Conservation (phyloP, 192 early-diverging fungal species). For the Linnemannia elongata region DNA sequence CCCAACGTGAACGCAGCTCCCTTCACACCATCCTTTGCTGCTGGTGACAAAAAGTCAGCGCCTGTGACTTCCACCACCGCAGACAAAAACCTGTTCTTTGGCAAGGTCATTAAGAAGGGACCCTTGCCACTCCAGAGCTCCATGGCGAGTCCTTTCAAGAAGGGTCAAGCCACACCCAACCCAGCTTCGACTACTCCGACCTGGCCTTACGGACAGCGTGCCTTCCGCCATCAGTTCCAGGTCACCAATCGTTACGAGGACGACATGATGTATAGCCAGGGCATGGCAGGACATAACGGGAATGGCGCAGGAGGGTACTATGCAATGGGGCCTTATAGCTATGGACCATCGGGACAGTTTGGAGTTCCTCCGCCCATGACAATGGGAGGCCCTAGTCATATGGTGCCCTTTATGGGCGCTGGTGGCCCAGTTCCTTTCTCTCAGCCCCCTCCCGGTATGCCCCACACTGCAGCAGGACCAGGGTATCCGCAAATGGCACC, state of each 20-base stretch:
- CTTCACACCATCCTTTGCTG: slow-evolving; percentile 75
- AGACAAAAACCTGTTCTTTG: slow-evolving; percentile 45
- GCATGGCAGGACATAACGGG: slow-evolving; percentile 55
- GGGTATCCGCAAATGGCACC: slow-evolving; percentile 67
- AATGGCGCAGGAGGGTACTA: slow-evolving; percentile 58
- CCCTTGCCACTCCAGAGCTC: slow-evolving; percentile 46
- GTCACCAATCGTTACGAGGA: slow-evolving; percentile 65
- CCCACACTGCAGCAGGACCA: slow-evolving; percentile 60
- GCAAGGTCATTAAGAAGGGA: slow-evolving; percentile 43
- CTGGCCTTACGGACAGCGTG: slow-evolving; percentile 68
- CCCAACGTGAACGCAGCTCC: slow-evolving; percentile 77
- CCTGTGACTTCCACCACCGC: neutral
- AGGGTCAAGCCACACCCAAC: slow-evolving; percentile 46
- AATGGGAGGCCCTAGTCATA: slow-evolving; percentile 59
- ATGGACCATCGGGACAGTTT: slow-evolving; percentile 51
- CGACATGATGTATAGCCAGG: slow-evolving; percentile 59
- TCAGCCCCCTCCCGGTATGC: slow-evolving; percentile 46
- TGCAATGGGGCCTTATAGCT: slow-evolving; percentile 49
- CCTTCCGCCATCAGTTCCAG: slow-evolving; percentile 67
- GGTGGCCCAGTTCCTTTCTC: slow-evolving; percentile 39
- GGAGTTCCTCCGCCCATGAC: slow-evolving; percentile 64
- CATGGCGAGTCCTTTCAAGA: slow-evolving; percentile 62
- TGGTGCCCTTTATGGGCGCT: slow-evolving; percentile 35
- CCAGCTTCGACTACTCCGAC: slow-evolving; percentile 61
- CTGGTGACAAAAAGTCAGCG: slow-evolving; percentile 36